A percentile compares a stretch with the other conserved stretches of the same genome.
These are phyloP conservation scores for Orbilia blumenaviensis DNA, from an alignment of 2,329 filamentous ascomycete genomes.

Conservation along the genomic window DNA sequence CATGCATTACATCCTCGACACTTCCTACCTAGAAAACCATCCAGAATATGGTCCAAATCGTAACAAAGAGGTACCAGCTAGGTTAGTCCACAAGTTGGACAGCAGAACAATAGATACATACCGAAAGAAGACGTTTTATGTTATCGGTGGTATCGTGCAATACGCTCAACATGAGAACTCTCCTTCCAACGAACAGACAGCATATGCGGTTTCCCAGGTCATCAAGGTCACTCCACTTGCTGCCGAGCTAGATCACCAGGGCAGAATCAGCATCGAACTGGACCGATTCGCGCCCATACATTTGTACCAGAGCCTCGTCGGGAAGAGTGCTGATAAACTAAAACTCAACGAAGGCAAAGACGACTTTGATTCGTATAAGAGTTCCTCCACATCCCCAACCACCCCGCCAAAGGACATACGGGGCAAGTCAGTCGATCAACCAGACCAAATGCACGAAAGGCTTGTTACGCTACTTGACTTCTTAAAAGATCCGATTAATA, in stretches of 20 bases:
- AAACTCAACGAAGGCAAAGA: background rate
- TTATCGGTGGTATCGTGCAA: constrained; percentile 38
- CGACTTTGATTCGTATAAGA: constrained; percentile 2
- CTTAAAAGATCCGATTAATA: background rate
- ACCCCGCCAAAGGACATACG: constrained; percentile 2
- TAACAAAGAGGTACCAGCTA: constrained; percentile 22
- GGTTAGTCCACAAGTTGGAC: constrained; percentile 36
- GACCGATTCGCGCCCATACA: constrained; percentile 27
- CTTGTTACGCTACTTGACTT: constrained; percentile 8
- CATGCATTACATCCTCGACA: constrained; percentile 56
- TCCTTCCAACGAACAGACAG: background rate
- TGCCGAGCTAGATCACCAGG: constrained; percentile 27
- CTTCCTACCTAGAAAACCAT: constrained; percentile 54
- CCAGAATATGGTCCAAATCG: constrained; percentile 49
- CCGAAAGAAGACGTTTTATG: constrained; percentile 25
- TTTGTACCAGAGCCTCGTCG: background rate
- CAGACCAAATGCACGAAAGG: background rate
- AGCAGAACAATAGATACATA: background rate
- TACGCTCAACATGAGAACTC: constrained; percentile 24
- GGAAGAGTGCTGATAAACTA: background rate
- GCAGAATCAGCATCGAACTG: constrained; percentile 37
- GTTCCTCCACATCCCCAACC: background rate
- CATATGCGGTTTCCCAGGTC: constrained; percentile 28
- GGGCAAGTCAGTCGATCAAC: constrained; percentile 11
- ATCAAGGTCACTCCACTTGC: constrained; percentile 12